These are phyloP conservation scores for Medicago lupulina DNA, from an alignment of 306 rosid species.

Conservation along the genomic window DNA sequence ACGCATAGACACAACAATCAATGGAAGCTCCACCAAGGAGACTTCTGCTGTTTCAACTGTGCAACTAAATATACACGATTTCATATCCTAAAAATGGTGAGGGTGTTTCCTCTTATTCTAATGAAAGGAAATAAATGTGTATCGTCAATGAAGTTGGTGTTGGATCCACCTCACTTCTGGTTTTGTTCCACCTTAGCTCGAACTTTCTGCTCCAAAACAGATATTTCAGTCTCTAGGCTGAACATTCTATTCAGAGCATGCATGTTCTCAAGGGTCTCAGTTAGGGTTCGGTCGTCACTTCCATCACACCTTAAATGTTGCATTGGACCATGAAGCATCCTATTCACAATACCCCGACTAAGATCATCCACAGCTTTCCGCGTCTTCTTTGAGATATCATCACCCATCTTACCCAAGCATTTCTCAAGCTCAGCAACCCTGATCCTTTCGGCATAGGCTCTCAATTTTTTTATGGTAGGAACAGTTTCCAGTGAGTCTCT, in stretches of 20 bases:
- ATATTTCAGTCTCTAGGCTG: slow-evolving; percentile 88
- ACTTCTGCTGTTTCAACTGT: slow-evolving; percentile 44
- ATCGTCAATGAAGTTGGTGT: slow-evolving; percentile 42
- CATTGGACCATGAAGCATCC: slow-evolving; percentile 99
- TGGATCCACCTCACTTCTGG: slow-evolving; percentile 60
- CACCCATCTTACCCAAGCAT: slow-evolving; percentile 97
- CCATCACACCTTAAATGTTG: slow-evolving; percentile 98
- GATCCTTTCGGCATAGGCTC: slow-evolving; percentile 97
- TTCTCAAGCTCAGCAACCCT: slow-evolving; percentile 91
- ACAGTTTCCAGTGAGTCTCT: slow-evolving; percentile 98
- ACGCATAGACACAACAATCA: slow-evolving; percentile 45
- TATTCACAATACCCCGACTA: slow-evolving; percentile 94
- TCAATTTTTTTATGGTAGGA: slow-evolving; percentile 93
- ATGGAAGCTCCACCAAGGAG: slow-evolving; percentile 45
- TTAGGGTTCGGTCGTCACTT: slow-evolving; percentile 86
- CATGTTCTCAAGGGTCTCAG: slow-evolving; percentile 97
- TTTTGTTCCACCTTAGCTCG: slow-evolving; percentile 95
- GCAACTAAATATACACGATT: slow-evolving; percentile 47
- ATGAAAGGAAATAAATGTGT: slow-evolving; percentile 54
- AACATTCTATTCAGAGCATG: slow-evolving; percentile 98
- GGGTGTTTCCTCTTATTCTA: slow-evolving; percentile 60
- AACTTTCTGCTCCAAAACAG: slow-evolving; percentile 89
- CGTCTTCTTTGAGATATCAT: slow-evolving; percentile 86
- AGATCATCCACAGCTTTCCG: slow-evolving; percentile 94
- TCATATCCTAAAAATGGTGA: slow-evolving; percentile 45